Conservation (phyloP, 805 yeast species). For the Candida sonorensis region DNA sequence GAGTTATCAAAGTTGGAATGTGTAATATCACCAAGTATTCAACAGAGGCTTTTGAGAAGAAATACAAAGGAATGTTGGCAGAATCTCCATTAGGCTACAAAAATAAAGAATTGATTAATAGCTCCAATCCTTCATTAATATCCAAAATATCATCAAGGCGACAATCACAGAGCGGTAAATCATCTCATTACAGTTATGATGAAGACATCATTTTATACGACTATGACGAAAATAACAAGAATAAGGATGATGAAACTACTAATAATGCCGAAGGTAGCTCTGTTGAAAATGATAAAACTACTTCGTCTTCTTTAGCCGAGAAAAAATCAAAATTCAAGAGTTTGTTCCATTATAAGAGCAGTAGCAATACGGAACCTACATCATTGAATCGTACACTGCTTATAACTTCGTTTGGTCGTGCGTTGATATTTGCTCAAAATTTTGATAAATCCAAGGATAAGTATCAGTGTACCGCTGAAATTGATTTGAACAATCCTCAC, state of each 20-base stretch:
- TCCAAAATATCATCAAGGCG: conserved; percentile 8
- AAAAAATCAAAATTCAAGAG: conserved; percentile 22
- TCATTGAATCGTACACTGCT: conserved; percentile 44
- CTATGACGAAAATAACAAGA: conserved; percentile 11
- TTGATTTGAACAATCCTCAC: conserved; percentile 46
- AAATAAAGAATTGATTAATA: conserved; percentile 26
- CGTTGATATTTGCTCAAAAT: conserved; percentile 43
- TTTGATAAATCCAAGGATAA: conserved; percentile 28
- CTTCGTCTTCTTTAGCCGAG: conserved; percentile 6
- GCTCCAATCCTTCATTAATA: conserved; percentile 15
- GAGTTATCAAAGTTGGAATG: conserved; percentile 52
- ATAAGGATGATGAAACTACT: conserved; percentile 14
- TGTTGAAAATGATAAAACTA: not conserved
- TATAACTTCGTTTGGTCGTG: conserved; percentile 59
- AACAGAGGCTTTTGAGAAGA: conserved; percentile 49
- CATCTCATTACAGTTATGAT: conserved; percentile 13
- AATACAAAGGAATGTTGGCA: conserved; percentile 47
- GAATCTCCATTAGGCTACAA: conserved; percentile 53
- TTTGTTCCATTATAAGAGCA: conserved; percentile 19
- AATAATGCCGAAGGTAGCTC: conserved; percentile 5
- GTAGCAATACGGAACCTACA: conserved; percentile 14
- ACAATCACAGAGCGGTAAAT: conserved; percentile 4
- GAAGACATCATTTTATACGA: conserved; percentile 24
- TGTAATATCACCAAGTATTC: conserved; percentile 37
- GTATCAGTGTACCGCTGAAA: conserved; percentile 45